Base-by-base conservation (phyloP, 2,329 filamentous ascomycete genomes). In the Fusarium foetens region DNA sequence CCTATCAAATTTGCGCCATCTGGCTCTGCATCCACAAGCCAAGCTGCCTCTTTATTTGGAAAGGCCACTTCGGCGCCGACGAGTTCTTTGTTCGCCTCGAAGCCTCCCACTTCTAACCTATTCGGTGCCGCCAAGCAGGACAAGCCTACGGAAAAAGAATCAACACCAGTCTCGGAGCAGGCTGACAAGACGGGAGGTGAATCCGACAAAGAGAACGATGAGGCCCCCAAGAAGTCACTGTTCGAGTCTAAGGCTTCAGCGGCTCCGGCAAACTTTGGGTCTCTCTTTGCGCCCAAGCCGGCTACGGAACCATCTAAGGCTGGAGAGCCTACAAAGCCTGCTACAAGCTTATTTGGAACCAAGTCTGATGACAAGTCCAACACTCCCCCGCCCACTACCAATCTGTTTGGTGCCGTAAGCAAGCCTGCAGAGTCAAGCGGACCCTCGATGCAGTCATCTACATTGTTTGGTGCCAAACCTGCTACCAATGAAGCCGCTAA, bases 1-100 rank as follows among this genome's bases (percentile, higher is more conserved):
- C 87, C 88, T 5, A 87, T 90, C 77, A 89, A 89, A 76, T 89
- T 89, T 75, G 83, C 83, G 17, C 79, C 83, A 46, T 68, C 78
- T 54, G 75, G 78, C 12, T 64, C 77, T 62, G 76, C 79, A 12
- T 58, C 79, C 29, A 58, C 79, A 23, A 63, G 78, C 16, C 76
- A 80, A 35, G 59, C 80, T 41, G 69, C 72, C 38, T 79, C 73
- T 70, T 77, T 80, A 17, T 83, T 84, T 66, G 78, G 80, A 58
- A 76, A 72, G 33, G 21, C 74, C 60, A 73, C 71, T 29, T 74
- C 79, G 33, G 75, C 74, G 39, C 76, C 78, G 52, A 72, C 78
- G 58, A 79, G 76, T 65, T 79, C 79, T 39, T 65, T 82, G 33
- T 83, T 84, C 46, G 76, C 80, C n/a, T 66, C 80, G 13, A 83